Evolutionary conservation across 352 stramenopile genomes (phyloP).

Genomic region (Peronosclerospora sorghi): DNA sequence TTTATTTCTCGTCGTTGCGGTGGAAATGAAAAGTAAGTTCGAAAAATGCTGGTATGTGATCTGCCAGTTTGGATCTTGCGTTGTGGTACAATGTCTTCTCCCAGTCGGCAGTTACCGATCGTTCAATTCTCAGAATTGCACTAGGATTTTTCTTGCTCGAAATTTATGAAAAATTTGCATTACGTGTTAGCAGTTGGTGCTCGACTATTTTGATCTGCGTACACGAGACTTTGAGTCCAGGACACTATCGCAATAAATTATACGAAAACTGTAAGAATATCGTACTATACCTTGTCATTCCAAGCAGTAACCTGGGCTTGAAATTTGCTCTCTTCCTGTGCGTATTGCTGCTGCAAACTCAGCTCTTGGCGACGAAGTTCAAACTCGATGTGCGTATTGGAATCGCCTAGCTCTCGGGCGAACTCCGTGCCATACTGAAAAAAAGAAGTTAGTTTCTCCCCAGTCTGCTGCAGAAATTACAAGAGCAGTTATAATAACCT

Average conservation of each 20-base stretch:
- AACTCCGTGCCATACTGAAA: constrained; percentile 17
- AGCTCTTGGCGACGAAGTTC: constrained; percentile 20
- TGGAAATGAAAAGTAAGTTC: too few species aligned
- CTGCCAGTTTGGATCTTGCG: constrained; percentile 6
- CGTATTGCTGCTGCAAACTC: constrained; percentile 16
- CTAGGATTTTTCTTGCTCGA: not conserved
- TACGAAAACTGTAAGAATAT: not conserved
- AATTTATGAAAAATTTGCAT: not conserved
- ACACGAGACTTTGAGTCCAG: not conserved
- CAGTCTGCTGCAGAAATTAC: not conserved
- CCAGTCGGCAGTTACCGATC: not conserved
- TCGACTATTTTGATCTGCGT: constrained; percentile 19
- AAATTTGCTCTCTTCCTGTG: constrained; percentile 17
- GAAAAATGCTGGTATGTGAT: not conserved
- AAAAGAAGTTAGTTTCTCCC: not conserved
- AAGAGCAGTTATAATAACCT: constrained; percentile 9
- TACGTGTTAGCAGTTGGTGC: constrained; percentile 6
- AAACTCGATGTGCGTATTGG: constrained; percentile 16
- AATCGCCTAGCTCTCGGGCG: constrained; percentile 4
- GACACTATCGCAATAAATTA: not conserved
- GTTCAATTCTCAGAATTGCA: constrained; percentile 7
- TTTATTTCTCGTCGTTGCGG: not conserved
- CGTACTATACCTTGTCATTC: constrained; percentile 21
- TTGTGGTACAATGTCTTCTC: constrained; percentile 7
- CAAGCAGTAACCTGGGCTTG: constrained; percentile 15